Percentiles rank a stretch among this genome's conserved stretches.
Conservation (phyloP, 2,329 filamentous ascomycete species). For the Microdochium bolleyi region DNA sequence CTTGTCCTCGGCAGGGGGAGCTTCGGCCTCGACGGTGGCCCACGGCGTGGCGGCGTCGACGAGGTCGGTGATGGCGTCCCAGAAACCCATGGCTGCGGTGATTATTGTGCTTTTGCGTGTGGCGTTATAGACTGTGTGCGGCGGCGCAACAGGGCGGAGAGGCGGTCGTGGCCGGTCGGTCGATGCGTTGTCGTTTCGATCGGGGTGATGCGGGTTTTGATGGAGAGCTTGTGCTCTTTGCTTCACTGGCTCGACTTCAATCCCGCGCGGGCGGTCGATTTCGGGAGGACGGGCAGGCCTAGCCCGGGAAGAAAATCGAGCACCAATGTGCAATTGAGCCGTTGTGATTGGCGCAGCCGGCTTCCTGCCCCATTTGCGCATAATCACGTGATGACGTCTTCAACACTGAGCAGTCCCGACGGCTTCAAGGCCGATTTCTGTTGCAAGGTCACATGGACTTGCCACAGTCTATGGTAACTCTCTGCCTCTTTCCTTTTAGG, state of each 20-base stretch:
- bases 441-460: no score
- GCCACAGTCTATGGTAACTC: no score
- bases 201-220: neutral
- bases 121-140: neutral
- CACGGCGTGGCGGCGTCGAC: conserved; percentile 59
- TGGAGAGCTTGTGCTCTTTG: neutral
- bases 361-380: conserved; percentile 9
- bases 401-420: neutral
- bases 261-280: conserved; percentile 18
- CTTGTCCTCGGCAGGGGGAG: conserved; percentile 59
- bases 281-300: conserved; percentile 29
- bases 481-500: no score
- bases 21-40: conserved; percentile 57
- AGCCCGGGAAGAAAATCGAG: conserved; percentile 31
- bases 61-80: conserved; percentile 56
- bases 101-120: neutral
- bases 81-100: conserved; percentile 53
- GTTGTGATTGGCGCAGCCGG: conserved; percentile 33
- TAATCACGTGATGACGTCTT: conserved; percentile 17
- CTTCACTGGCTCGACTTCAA: neutral
- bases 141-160: conserved; percentile 2
- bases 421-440: no score
- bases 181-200: neutral
- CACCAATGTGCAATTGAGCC: conserved; percentile 41
- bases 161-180: conserved; percentile 14